Base-by-base conservation (phyloP, 1,139 yeast genomes). In the Meyerozyma guilliermondii region DNA sequence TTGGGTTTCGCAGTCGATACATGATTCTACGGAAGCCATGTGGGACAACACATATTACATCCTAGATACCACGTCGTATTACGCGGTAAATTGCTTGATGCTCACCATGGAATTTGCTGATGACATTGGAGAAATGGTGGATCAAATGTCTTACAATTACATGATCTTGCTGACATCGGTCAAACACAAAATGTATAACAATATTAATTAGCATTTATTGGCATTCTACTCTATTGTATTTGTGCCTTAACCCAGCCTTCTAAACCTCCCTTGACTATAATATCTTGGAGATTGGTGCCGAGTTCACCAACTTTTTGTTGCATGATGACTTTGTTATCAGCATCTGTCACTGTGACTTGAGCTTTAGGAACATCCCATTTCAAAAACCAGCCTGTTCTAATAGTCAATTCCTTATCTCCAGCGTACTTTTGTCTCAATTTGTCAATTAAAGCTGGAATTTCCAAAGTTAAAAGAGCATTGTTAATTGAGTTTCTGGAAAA, bases 231-330 rank as follows among this genome's bases (percentile, higher is more conserved):
- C 43, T 52, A 58, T 54, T 66, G 65, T 47, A 86, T 71, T 63
- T 86, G 87, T 38, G 91, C 76, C 66, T 80, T 85, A 48, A 92
- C 98, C 98, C 98, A 92, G 39, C 96, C 95, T 75, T 92, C 99
- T 48, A 92, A 80, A 42, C 99, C 99, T 40, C 98, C 98, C 64
- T 89, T 85, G 53, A 92, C 91, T 52, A 92, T 92, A 55, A 92
- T 92, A 54, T 92, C 98, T 68, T 92, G 99, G 60, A 92, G 76
- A 63, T 91, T 91, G 46, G 91, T 82, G 51, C 98, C 98, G 50
- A 92, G 76, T 63, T 92, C 98, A 47, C 98, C 98, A 39, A 92
- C 98, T 65, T 85, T 86, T 61, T 87, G 95, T 49, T 78, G 78
- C 53, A 91, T 71, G 17, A 91, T 75, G 36, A 83, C 77, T 30